Evolutionary conservation across 1,284 basidiomycete genomes (phyloP), one percentile per base, ranked within the genome.

Genomic region (Rhodofomes roseus): DNA sequence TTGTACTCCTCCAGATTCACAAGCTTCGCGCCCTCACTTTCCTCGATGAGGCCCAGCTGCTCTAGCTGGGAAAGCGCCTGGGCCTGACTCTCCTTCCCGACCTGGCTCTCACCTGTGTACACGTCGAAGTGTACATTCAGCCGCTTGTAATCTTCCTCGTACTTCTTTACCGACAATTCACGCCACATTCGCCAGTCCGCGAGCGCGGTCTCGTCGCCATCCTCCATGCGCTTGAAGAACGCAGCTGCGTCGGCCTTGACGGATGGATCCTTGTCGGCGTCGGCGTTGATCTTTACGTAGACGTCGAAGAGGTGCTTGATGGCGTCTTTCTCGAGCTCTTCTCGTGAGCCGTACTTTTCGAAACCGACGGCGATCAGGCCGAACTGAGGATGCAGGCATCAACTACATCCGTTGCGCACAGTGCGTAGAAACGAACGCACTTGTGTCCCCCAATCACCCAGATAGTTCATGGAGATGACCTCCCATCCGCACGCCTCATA

Each of bases 221-320:
- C 92, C 75, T 99, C 96, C 95, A 99, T 98, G 22, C 87, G 87
- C 76, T 91, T 95, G 83, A 99, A 99, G 81, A 93, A 96, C 60
- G 82, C 81, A 4, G 95, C 92, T 1, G 96, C 96, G 62, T 89
- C 85, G 12, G 81, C 83, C 75, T 96, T 95, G 65, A 96, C 89
- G 20, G 79, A 71, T 1, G 88, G 85, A 65, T 93, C 87, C 2
- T 76, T 69, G 29, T 86, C 84, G 4, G 92, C 92, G 60, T 96
- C 95, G 66, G 86, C 84, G 82, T 93, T 98, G 71, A 98, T 89
- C 74, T 92, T 86, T 72, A 99, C 95, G 73, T 99, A 99, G 56
- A 99, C 85, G 41, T 97, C 85, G 73, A 93, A 96, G 14, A 99
- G 81, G 70, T 99, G 96, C 72, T 93, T 93, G 77, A 99, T 98